Percentiles rank a stretch among this genome's conserved stretches.
Evolutionary conservation across 352 stramenopile species (phyloP).

Genomic region (Blastocystis sp.): DNA sequence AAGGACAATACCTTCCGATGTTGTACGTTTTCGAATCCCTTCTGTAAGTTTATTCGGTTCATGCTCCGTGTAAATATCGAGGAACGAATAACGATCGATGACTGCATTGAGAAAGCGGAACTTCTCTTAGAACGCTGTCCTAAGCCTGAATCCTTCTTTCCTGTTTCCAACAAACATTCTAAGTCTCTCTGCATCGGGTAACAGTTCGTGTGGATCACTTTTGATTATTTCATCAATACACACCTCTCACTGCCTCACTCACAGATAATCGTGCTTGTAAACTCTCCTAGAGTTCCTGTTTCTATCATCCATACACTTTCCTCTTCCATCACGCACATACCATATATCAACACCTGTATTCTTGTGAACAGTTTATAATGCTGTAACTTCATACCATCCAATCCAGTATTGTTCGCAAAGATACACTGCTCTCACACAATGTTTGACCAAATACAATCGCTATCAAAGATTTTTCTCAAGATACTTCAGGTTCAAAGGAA

Average conservation of each 20-base stretch:
- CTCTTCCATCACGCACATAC: background rate
- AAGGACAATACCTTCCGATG: conserved; percentile 49
- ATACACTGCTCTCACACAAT: conserved; percentile 90
- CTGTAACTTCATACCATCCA: conserved; percentile 91
- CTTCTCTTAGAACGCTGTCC: conserved; percentile 18
- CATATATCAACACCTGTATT: conserved; percentile 91
- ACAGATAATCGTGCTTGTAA: conserved; percentile 92
- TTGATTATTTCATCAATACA: conserved; percentile 97
- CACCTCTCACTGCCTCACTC: conserved; percentile 94
- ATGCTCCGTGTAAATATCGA: conserved; percentile 48
- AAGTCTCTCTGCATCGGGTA: conserved; percentile 42
- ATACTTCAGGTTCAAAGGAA: conserved; percentile 74
- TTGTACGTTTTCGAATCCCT: conserved; percentile 52
- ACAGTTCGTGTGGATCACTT: conserved; percentile 77
- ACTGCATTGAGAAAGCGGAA: conserved; percentile 49
- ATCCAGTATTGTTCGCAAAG: conserved; percentile 96
- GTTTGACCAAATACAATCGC: conserved; percentile 93
- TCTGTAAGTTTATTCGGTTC: conserved; percentile 59
- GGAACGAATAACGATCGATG: conserved; percentile 54
- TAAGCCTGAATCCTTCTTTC: background rate
- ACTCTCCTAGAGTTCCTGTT: conserved; percentile 82
- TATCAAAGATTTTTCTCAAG: conserved; percentile 92
- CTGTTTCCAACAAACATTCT: background rate
- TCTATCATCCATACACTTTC: conserved; percentile 71
- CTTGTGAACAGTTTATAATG: conserved; percentile 85